A percentile compares a stretch with the other conserved stretches of the same genome.
Conservation (phyloP, 345 rosid species). For the Rhodamnia argentea region DNA sequence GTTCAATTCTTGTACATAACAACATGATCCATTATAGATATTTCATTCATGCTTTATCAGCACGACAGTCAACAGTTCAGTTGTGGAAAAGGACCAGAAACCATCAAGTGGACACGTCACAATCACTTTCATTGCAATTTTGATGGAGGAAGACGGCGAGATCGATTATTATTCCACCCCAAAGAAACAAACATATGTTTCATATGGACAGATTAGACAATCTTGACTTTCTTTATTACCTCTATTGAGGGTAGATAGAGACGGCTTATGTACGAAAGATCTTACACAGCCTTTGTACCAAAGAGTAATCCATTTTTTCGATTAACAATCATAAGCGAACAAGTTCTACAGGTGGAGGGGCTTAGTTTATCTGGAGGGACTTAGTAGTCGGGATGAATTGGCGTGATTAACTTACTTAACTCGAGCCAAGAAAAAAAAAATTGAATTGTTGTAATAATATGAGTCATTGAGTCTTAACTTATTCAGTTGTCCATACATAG, state of each 20-base stretch:
- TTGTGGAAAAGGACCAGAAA: neutral
- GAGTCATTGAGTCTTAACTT: neutral
- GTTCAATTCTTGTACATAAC: neutral
- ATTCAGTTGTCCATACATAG: neutral
- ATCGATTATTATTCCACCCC: neutral
- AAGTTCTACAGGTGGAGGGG: neutral
- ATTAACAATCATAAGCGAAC: neutral
- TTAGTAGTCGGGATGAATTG: neutral
- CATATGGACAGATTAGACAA: neutral
- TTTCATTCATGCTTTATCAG: too few species aligned
- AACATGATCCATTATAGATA: neutral
- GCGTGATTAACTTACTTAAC: neutral
- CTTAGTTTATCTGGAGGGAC: neutral
- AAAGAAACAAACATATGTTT: neutral
- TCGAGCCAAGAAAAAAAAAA: neutral
- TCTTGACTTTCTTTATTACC: neutral
- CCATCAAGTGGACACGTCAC: neutral
- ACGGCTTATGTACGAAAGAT: neutral
- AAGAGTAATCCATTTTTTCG: neutral
- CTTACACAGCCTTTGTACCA: neutral
- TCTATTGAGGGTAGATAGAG: neutral
- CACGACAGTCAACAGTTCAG: neutral
- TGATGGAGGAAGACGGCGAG: neutral
- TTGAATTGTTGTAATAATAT: neutral
- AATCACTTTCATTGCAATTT: neutral